Evolutionary conservation across 1,139 yeast genomes (phyloP), one percentile per base, ranked within the genome.

Genomic region (Eremothecium coryli): DNA sequence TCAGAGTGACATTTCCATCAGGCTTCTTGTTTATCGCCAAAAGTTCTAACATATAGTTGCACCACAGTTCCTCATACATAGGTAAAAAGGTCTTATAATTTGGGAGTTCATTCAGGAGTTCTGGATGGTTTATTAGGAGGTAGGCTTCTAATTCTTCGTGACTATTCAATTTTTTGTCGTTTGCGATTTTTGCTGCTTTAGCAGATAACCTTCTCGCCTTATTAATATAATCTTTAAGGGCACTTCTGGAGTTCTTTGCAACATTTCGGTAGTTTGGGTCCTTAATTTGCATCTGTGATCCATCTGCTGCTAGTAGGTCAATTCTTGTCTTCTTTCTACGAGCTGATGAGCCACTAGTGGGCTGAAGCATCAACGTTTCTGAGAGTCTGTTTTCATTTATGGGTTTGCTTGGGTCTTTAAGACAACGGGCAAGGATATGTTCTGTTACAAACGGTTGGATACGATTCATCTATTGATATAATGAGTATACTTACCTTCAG

Each of bases 281-380:
- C 32, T 38, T 47, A 2, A 16, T 27, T 29, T 27, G 30, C 30
- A 27, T 14, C 3, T 10, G 10, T 4, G 30, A 5, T 3, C 30
- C 30, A 17, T 17, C 22, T 3, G 10, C 35, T 38, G 5, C 37
- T 37, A 22, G 42, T 11, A 34, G 34, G 15, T 41, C 46, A 3
- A 48, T 31, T 23, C 39, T 39, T 13, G 39, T 45, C 22, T 37
- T 43, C 23, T 42, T 52, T n/a, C 52, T 31, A 17, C 43, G 39
- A 2, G 44, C 33, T 8, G 50, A 36, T 10, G 57, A 58, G 23
- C 60, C 60, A 43, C 52, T 59, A 0, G 60, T 55, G 8, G 60
- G 59, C 18, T 49, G 34, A 6, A 55, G 33, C n/a, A 54, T 35
- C 18, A 55, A 38, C 2, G 59, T 52, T 14, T 48, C 52, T 12